Percentiles rank a stretch among this genome's conserved stretches.
Conservation (phyloP, 495 filamentous ascomycete genomes). For the Penicillium robsamsonii region DNA sequence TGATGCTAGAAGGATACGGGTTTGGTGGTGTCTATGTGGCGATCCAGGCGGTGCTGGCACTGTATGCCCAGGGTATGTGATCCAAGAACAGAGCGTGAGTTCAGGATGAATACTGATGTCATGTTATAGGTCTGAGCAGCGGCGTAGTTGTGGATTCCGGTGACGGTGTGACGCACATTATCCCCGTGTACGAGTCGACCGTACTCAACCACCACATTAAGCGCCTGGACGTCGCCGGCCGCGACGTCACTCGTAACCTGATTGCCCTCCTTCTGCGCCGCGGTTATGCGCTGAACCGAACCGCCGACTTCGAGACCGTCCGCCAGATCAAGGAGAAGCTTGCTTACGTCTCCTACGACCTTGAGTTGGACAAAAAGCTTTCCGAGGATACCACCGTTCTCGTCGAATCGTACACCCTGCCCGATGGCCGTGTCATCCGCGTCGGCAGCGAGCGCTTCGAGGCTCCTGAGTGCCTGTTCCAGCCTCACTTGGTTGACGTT, state of each 20-base stretch:
- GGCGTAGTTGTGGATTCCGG: slow-evolving; percentile 98
- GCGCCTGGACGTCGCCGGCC: slow-evolving; percentile 90
- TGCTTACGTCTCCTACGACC: slow-evolving; percentile 98
- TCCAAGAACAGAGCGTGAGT: background rate
- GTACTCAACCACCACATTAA: slow-evolving; percentile 96
- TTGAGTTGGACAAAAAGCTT: slow-evolving; percentile 91
- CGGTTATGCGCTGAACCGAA: slow-evolving; percentile 96
- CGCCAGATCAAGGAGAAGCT: slow-evolving; percentile 99
- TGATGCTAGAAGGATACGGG: slow-evolving; percentile 96
- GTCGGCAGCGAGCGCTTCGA: slow-evolving; percentile 97
- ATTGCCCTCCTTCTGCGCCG: slow-evolving; percentile 92
- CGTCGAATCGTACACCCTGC: slow-evolving; percentile 95
- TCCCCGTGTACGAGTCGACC: slow-evolving; percentile 95
- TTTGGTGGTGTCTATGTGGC: slow-evolving; percentile 98
- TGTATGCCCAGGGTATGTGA: slow-evolving; percentile 86
- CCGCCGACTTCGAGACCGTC: slow-evolving; percentile 98
- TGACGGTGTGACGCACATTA: slow-evolving; percentile 97
- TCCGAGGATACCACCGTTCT: slow-evolving; percentile 97
- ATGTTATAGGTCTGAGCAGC: slow-evolving; percentile 73
- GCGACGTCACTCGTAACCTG: slow-evolving; percentile 95
- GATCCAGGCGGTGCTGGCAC: slow-evolving; percentile 94
- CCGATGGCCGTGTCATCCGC: slow-evolving; percentile 92
- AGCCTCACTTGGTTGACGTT: slow-evolving; percentile 96
- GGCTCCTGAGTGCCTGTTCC: slow-evolving; percentile 97
- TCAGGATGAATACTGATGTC: slow-evolving; percentile 11